Evolutionary conservation across 768 basidiomycete genomes (phyloP), one percentile per base, ranked within the genome.

Genomic region (Vararia minispora): DNA sequence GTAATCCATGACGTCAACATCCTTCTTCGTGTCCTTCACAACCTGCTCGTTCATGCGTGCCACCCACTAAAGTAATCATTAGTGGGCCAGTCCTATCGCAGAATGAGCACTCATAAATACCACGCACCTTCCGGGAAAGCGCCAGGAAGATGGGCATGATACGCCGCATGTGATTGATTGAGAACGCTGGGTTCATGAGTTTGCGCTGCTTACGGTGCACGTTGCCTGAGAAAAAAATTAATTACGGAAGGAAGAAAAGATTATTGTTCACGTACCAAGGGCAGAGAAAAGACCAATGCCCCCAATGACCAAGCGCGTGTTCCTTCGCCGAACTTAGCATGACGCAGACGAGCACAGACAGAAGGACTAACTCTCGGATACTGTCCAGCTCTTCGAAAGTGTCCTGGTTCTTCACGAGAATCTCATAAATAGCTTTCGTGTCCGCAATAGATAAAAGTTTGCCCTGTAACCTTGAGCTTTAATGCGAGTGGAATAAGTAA

Each of bases 31-130:
- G 23, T n/a, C n/a, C 11, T 12, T 36, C n/a, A 36, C 27, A 8
- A n/a, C 66, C 64, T 28, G 27, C 22, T 24, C 26, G 21, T 28
- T n/a, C 6, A 21, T n/a, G 14, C 22, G 13, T 37, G 11, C n/a
- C 23, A 28, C 5, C n/a, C 5, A 24, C 1, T 25, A 22, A 5
- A 28, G 39, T 23, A 13, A n/a, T 43, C 49, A 2, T 42, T 40
- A 31, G 58, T 47, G 0, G 39, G 13, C n/a, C 49, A 42, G 10
- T 63, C 22, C 31, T 52, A 41, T 18, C 48, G 44, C 7, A 23
- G n/a, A n/a, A n/a, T n/a, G n/a, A n/a, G n/a, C 33, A 4, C 37
- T n/a, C n/a, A n/a, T n/a, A n/a, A 2, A n/a, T 48, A 38, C 17
- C 28, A 13, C 14, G 14, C 26, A 51, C 44, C 26, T 43, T 37